Base-by-base conservation (phyloP, 345 rosid species). In the Raphanus raphanistrum region DNA sequence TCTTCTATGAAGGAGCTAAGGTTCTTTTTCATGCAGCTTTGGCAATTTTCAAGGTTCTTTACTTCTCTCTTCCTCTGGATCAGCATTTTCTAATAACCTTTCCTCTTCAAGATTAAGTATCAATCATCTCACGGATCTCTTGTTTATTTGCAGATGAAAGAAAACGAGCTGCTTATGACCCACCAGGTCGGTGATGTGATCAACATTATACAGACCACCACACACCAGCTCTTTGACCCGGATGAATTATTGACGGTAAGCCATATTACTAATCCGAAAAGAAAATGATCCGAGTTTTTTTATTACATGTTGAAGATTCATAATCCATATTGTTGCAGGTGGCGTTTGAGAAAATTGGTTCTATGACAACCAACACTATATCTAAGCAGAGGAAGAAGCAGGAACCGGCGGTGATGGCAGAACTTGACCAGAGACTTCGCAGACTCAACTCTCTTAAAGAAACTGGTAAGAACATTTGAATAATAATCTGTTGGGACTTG, bases 381-480 rank as follows among this genome's bases (percentile, higher is more conserved):
- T 96, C 97, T 2, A 96, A 96, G 86, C 90, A 93, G 81, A 85
- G 99, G 87, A 96, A 93, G 82, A 96, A 89, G 84, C 99, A 93
- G 82, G 98, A 96, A 81, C 90, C 97, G 4, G 98, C 97, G 31
- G 99, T 96, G 50, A 83, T 91, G 97, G 98, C 97, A 43, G 99
- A 96, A 85, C 93, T 96, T 25, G 97, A 91, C 80, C 91, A 89
- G 85, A 86, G 99, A 86, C 78, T 90, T 69, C 84, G 97, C 84
- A 80, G 97, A 78, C 85, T 96, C 66, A 90, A 93, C 86, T 86
- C 98, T 15, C 72, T 86, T 31, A 89, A 84, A 77, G 72, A 79
- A 83, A 89, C 75, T 67, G 92, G 77, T 3, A 79, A 78, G 69
- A 66, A 57, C 45, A 59, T 73, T 15, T 52, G 26, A 52, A 52